Percentiles rank a stretch among this genome's conserved stretches.
Conservation (phyloP, 352 stramenopile genomes). For the Phytopythium montanum region DNA sequence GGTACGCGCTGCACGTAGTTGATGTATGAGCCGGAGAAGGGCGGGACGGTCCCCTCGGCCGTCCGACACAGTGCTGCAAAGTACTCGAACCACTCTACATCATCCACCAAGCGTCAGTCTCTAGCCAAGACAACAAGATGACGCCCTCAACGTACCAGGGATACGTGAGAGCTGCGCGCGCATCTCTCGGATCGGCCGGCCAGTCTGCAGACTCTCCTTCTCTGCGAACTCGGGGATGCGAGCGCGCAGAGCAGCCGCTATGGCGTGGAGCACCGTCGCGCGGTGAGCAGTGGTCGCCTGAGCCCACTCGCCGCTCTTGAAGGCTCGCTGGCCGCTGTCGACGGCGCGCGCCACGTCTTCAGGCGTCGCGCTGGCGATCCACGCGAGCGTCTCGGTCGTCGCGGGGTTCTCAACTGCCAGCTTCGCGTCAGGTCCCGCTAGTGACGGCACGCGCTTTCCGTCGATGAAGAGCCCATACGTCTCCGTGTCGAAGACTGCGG, state of each 20-base stretch:
- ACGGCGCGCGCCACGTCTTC: conserved; percentile 37
- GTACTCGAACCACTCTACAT: conserved; percentile 79
- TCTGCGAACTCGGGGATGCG: conserved; percentile 43
- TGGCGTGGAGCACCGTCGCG: conserved; percentile 33
- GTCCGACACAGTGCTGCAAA: conserved; percentile 71
- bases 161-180: conserved; percentile 41
- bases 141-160: conserved; percentile 31
- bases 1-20: conserved; percentile 55
- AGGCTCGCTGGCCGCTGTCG: conserved; percentile 23
- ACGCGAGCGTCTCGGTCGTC: conserved; percentile 37
- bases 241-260: conserved; percentile 31
- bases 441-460: conserved; percentile 28
- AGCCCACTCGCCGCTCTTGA: conserved; percentile 30
- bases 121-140: neutral
- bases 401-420: conserved; percentile 47
- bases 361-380: conserved; percentile 24
- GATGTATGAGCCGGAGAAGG: conserved; percentile 52
- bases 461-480: conserved; percentile 49
- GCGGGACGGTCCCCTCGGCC: conserved; percentile 55
- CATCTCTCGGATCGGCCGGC: conserved; percentile 61
- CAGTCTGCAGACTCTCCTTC: conserved; percentile 59
- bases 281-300: conserved; percentile 25
- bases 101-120: conserved; percentile 1
- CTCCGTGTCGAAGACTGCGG: conserved; percentile 17
- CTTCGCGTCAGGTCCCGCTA: conserved; percentile 11